Base-by-base conservation (phyloP, 495 filamentous ascomycete genomes). In the Diplogelasinospora grovesii region DNA sequence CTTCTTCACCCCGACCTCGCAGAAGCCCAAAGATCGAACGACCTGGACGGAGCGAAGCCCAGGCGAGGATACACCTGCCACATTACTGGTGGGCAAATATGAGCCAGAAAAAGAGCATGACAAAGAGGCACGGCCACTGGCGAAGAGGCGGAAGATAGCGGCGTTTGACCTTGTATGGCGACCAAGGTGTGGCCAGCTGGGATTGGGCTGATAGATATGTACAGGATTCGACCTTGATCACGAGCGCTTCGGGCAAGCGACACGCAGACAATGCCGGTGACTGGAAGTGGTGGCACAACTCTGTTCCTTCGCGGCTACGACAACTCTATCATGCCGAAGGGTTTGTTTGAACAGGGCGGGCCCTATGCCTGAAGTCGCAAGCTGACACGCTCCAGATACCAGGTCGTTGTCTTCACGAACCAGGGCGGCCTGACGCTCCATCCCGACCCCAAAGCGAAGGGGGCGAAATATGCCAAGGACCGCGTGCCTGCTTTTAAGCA, bases 261-360 rank as follows among this genome's bases (percentile, higher is more conserved):
- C 89, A 88, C 45, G 71, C 78, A 5, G 74, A 71, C 46, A 78
- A 78, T 44, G 71, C 78, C 0, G 61, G 69, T 3, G 92, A 97
- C 60, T 99, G 92, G 92, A 85, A 83, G 63, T 99, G 92, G 92
- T 97, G 89, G 89, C 69, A 94, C 54, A 30, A 63, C 8, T 73
- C 60, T 13, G 85, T 96, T 1, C 86, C 86, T 1, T 60, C 55
- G 0, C 74, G 61, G 9, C 46, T 98, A 7, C 73, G 71, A 37
- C 63, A 78, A 31, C 64, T 97, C 5, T 69, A 86, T 48, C 22
- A 57, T 10, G 64, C 74, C 22, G 77, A 87, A 54, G 86, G 85
- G 79, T 93, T 68, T 28, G 42, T 31, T 19, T n/a, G n/a, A n/a
- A n/a, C n/a, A n/a, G n/a, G n/a, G n/a, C n/a, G n/a, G 13, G 4